Percentiles rank a stretch among this genome's conserved stretches.
phyloP scores from a whole-genome alignment of 2,329 filamentous ascomycete genomes.

The Aspergillus latus region DNA sequence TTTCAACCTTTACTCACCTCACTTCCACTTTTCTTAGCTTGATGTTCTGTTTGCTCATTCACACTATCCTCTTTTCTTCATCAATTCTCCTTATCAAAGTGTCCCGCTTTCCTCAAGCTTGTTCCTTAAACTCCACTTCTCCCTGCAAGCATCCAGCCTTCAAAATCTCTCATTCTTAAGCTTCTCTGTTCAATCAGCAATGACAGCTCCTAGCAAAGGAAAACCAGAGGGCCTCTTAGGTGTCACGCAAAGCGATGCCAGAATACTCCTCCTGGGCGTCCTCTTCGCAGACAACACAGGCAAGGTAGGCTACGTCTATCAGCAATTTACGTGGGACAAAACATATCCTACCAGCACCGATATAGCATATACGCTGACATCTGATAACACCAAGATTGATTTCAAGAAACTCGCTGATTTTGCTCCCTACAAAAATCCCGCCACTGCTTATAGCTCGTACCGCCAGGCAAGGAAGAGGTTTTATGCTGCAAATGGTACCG shows the following conservation, averaged over 20 bases:
- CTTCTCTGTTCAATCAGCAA: conserved; percentile 3
- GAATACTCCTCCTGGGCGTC: conserved; percentile 22
- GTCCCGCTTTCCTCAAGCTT: neutral
- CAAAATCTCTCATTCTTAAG: neutral
- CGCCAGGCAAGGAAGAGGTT: conserved; percentile 41
- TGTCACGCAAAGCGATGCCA: conserved; percentile 20
- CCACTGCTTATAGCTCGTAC: conserved; percentile 38
- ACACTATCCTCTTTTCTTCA: neutral
- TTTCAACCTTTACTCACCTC: conserved; percentile 6
- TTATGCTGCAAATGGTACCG: conserved; percentile 9
- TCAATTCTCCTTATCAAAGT: neutral
- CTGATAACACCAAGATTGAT: conserved; percentile 34
- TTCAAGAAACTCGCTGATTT: conserved; percentile 37
- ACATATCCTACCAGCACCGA: neutral
- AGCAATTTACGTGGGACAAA: neutral
- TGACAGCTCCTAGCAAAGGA: conserved; percentile 15
- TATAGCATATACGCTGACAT: neutral
- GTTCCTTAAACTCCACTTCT: neutral
- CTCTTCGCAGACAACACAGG: conserved; percentile 14
- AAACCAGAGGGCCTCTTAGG: conserved; percentile 23
- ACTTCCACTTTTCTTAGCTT: conserved; percentile 2
- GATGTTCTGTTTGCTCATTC: neutral
- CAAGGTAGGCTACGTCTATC: conserved; percentile 18
- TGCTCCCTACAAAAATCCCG: conserved; percentile 38
- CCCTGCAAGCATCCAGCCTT: neutral